These are phyloP conservation scores for bread wheat (Triticum aestivum) DNA, from an alignment of 176 grass and related monocot genomes.

Conservation along the genomic window DNA sequence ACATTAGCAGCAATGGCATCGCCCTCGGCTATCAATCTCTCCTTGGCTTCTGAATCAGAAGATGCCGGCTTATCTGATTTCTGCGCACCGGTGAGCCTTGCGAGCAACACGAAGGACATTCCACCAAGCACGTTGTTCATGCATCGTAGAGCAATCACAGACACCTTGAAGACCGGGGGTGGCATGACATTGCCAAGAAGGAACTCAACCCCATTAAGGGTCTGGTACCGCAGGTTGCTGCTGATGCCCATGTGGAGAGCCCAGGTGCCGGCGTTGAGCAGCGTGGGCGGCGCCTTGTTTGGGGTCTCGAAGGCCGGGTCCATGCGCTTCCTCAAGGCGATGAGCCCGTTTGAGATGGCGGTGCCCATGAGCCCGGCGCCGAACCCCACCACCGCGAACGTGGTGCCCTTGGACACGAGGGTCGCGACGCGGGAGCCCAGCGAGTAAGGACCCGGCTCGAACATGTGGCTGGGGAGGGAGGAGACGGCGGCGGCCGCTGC, in stretches of 20 bases:
- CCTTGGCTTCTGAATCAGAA: constrained; percentile 43
- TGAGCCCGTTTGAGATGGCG: constrained; percentile 68
- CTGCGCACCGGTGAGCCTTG: constrained; percentile 78
- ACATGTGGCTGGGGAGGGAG: constrained; percentile 71
- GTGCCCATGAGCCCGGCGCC: constrained; percentile 67
- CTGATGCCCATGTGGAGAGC: constrained; percentile 81
- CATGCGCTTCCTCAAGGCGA: constrained; percentile 69
- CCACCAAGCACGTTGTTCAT: constrained; percentile 85
- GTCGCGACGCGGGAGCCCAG: constrained; percentile 59
- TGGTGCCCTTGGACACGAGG: constrained; percentile 64
- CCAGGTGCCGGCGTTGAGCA: constrained; percentile 79
- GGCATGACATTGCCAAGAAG: constrained; percentile 48
- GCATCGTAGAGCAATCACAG: constrained; percentile 61
- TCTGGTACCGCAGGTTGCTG: constrained; percentile 86
- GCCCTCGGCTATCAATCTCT: constrained; percentile 52
- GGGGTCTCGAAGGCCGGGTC: constrained; percentile 72
- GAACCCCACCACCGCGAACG: constrained; percentile 67
- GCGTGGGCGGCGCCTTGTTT: constrained; percentile 75
- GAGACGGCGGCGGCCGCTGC: constrained; percentile 36
- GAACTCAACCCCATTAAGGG: constrained; percentile 76
- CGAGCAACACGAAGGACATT: constrained; percentile 75
- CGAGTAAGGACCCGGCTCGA: constrained; percentile 70
- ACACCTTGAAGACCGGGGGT: constrained; percentile 65
- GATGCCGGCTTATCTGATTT: constrained; percentile 40
- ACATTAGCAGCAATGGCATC: constrained; percentile 32